Evolutionary conservation across 2,329 filamentous ascomycete species (phyloP), one percentile per base, ranked within the genome.

Genomic region (Gliomastix tumulicola): DNA sequence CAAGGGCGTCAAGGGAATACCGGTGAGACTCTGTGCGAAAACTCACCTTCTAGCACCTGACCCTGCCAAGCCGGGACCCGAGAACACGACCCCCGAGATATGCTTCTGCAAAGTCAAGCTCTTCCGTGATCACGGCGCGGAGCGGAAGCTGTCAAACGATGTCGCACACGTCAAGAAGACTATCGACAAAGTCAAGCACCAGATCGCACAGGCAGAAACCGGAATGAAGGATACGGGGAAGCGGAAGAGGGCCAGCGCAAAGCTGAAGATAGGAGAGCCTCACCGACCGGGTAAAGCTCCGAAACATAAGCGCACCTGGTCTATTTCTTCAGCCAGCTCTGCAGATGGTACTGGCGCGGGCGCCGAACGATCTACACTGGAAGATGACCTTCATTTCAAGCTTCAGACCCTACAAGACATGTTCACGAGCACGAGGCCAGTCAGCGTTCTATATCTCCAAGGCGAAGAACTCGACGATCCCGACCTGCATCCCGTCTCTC

Each of bases 81-180:
- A 65, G 7, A 68, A 66, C 20, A 56, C 63, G 13, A 65, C 50
- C 21, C 47, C 77, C 2, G 89, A 97, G 58, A 81, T 95, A 17
- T 90, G 86, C 58, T 97, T 84, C 60, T 95, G 90, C 72, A 96
- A 94, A 61, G 90, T 96, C 42, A 97, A 97, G 60, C 77, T 97
- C 4, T 97, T 97, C 70, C 79, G 90, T 44, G 90, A 97, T 54
- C 92, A 97, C 50, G 90, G 90, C 18, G 92, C 92, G 0, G 90
- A 97, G 59, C 79, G 90, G 35, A 97, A 97, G 56, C 72, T 97
- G 2, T 89, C 89, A 13, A 97, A 97, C 54, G 90, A 97, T 48
- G 76, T 96, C 8, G 85, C 87, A 0, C 90, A 97, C 51, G 86
- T 97, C 45, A 94, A 94, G 61, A 97, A 96, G 64, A 87, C 84